Evolutionary conservation across 441 rosid species (phyloP).

Genomic region (Hura crepitans): DNA sequence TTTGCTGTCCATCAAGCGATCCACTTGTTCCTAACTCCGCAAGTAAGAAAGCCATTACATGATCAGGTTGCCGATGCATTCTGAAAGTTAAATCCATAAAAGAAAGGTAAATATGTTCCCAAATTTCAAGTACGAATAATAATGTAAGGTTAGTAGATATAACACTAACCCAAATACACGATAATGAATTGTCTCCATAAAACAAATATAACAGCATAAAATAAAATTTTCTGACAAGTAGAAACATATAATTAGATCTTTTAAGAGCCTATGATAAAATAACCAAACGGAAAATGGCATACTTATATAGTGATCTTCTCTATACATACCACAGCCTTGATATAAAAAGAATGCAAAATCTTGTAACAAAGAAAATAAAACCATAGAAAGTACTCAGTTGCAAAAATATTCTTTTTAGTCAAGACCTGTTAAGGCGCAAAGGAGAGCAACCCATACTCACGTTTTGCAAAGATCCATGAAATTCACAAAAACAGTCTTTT

Average conservation of each 20-base stretch:
- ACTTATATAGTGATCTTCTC: neutral
- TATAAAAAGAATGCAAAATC: neutral
- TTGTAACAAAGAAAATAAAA: neutral
- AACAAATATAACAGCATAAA: neutral
- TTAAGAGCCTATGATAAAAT: neutral
- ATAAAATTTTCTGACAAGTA: neutral
- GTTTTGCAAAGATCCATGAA: conserved; percentile 81
- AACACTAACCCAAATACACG: neutral
- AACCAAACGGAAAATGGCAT: neutral
- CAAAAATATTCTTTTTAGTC: conserved; percentile 5
- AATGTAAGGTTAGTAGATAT: neutral
- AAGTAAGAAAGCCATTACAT: conserved; percentile 61
- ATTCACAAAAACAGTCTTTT: conserved; percentile 73
- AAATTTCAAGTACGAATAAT: neutral
- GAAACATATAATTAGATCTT: neutral
- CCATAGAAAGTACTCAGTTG: neutral
- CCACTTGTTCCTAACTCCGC: conserved; percentile 66
- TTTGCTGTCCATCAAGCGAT: conserved; percentile 64
- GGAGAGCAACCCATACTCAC: conserved; percentile 32
- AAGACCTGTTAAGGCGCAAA: neutral
- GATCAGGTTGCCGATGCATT: conserved; percentile 76
- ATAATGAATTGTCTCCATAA: neutral
- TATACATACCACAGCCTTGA: neutral
- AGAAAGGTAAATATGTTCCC: neutral
- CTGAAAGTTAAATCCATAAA: conserved; percentile 30